Evolutionary conservation across 129 eudicot genomes (phyloP).

Genomic region (Flaveria sonorensis): DNA sequence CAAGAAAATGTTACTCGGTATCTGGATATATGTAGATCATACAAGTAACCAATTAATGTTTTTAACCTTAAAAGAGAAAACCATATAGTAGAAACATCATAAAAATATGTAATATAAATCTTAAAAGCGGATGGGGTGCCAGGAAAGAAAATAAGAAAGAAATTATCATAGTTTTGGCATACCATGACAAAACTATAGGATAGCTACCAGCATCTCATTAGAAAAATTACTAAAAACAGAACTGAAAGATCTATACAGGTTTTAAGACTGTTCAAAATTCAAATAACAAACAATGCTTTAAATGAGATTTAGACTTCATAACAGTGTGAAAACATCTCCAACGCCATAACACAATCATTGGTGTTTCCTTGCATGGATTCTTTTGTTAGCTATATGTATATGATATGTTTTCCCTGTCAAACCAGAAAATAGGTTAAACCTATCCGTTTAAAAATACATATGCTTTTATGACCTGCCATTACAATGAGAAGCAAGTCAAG

Average conservation of each 20-base stretch:
- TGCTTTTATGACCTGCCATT: not conserved
- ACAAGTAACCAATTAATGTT: slow-evolving; percentile 3
- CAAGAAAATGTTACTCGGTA: slow-evolving; percentile 19
- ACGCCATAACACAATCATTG: not conserved
- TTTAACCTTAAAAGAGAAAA: slow-evolving; percentile 9
- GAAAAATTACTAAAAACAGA: not conserved
- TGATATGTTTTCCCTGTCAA: slow-evolving; percentile 6
- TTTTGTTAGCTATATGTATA: not conserved
- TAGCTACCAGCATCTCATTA: not conserved
- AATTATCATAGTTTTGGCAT: slow-evolving; percentile 9
- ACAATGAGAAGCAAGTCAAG: not conserved
- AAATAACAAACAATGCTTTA: not conserved
- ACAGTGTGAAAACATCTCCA: not conserved
- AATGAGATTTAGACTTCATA: slow-evolving; percentile 18
- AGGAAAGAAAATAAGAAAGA: not conserved
- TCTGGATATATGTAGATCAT: slow-evolving; percentile 15
- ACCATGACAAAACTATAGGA: not conserved
- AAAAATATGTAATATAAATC: not conserved
- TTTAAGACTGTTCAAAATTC: not conserved
- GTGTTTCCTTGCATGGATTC: slow-evolving; percentile 1
- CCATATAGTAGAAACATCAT: slow-evolving; percentile 4
- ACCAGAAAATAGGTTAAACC: not conserved
- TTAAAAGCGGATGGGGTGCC: slow-evolving; percentile 4
- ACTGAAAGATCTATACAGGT: not conserved
- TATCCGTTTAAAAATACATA: not conserved